A percentile compares a stretch with the other conserved stretches of the same genome.
phyloP scores from a whole-genome alignment of 164 flowering plant species.

The Liquidambar formosana region DNA sequence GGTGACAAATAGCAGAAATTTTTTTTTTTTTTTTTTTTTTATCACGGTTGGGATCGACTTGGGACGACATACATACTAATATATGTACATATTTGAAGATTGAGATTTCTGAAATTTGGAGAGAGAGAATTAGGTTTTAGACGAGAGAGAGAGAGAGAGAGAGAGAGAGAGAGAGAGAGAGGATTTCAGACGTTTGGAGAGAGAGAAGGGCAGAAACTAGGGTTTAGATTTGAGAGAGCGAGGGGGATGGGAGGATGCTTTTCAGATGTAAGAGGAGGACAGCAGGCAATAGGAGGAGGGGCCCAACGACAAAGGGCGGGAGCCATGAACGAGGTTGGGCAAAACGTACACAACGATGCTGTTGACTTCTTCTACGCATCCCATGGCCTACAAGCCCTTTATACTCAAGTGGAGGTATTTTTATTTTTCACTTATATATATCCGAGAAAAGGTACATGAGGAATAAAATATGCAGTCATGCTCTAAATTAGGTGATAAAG shows the following conservation, averaged over 20 bases:
- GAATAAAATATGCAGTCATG: too few relatives aligned
- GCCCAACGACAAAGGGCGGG: constrained; percentile 2
- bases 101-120: too few relatives aligned
- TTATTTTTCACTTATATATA: background rate
- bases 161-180: too few relatives aligned
- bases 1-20: too few relatives aligned
- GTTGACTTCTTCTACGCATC: constrained; percentile 51
- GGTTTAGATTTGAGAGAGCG: constrained; percentile 6
- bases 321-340: background rate
- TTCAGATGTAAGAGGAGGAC: constrained; percentile 50
- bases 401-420: constrained; percentile 47
- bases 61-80: too few relatives aligned
- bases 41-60: too few relatives aligned
- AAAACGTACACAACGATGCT: constrained; percentile 43
- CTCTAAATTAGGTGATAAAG: too few relatives aligned
- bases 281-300: constrained; percentile 50
- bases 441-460: background rate
- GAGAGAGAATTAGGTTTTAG: too few relatives aligned
- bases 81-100: too few relatives aligned
- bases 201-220: constrained; percentile 5
- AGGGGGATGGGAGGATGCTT: constrained; percentile 50
- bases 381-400: constrained; percentile 41
- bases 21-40: too few relatives aligned
- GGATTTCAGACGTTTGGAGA: too few relatives aligned
- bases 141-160: too few relatives aligned